Evolutionary conservation across 129 eudicot genomes (phyloP).

Genomic region (Chrysanthemum lavandulifolium): DNA sequence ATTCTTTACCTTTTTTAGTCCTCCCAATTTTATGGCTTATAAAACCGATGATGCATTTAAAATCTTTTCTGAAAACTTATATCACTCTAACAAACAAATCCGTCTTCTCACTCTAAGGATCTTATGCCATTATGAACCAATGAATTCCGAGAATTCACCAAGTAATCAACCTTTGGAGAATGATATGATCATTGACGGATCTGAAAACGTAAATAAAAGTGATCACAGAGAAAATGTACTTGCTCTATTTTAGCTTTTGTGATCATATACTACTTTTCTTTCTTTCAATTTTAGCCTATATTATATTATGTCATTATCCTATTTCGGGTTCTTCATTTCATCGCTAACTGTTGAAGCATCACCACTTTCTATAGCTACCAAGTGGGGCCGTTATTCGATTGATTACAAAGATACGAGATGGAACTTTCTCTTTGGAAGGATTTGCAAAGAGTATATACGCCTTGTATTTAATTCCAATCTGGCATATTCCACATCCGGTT

Average conservation of each 20-base stretch:
- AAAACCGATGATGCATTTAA: constrained; percentile 52
- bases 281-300: neutral
- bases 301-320: constrained; percentile 7
- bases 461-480: constrained; percentile 53
- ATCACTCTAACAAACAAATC: constrained; percentile 52
- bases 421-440: constrained; percentile 43
- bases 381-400: constrained; percentile 58
- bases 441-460: constrained; percentile 46
- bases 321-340: constrained; percentile 65
- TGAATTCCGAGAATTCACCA: constrained; percentile 23
- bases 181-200: constrained; percentile 29
- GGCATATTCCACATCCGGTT: constrained; percentile 79
- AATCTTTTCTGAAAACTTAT: constrained; percentile 62
- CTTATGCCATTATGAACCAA: constrained; percentile 73
- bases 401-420: constrained; percentile 75
- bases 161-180: constrained; percentile 35
- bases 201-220: constrained; percentile 6
- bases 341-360: constrained; percentile 67
- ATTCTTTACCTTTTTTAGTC: neutral
- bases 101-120: constrained; percentile 77
- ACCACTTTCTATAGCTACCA: constrained; percentile 57
- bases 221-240: constrained; percentile 35
- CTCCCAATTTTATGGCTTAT: constrained; percentile 6
- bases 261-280: neutral
- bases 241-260: constrained; percentile 18